Evolutionary conservation across 352 stramenopile species (phyloP), one percentile per base, ranked within the genome.

Genomic region (Globisporangium irregulare): DNA sequence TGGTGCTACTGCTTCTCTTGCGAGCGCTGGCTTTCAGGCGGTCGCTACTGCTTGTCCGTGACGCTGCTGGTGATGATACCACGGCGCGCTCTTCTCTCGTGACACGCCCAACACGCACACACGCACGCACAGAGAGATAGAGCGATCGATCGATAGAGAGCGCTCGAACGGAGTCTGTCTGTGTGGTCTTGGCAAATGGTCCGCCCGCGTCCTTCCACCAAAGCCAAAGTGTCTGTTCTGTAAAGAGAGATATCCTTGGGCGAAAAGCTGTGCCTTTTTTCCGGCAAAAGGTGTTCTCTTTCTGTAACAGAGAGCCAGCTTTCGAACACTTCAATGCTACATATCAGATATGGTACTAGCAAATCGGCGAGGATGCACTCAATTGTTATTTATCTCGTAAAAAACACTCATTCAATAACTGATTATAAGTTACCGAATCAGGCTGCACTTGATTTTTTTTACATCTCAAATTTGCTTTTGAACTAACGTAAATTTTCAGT

Each of bases 121-220:
- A 58, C 51, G 25, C 54, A 38, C 54, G 4, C 25, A 12, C 14
- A 59, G 53, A 59, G 29, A 29, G 15, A 18, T 15, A 46, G 38
- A 46, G 3, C 38, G 54, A 59, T 3, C 10, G 27, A 59, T 15
- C 4, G 27, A 59, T 15, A 59, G 54, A 58, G 24, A 38, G 53
- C 25, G 53, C 18, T 59, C 24, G 53, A 43, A 25, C 8, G 8
- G 54, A 27, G 27, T 38, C 25, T 14, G 55, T 43, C 54, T 59
- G 20, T 15, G 48, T 27, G 41, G 14, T 41, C 10, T n/a, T 51
- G 20, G 50, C 50, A 1, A 51, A 51, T 51, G 18, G 43, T 51
- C 43, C 43, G 43, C 43, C 50, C 55, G 55, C 55, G 55, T 60
- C 55, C 55, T 60, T 60, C 55, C 55, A 41, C 20, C 8, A 56